phyloP scores from a whole-genome alignment of 2,329 filamentous ascomycete species.

The Botrytis pseudocinerea region DNA sequence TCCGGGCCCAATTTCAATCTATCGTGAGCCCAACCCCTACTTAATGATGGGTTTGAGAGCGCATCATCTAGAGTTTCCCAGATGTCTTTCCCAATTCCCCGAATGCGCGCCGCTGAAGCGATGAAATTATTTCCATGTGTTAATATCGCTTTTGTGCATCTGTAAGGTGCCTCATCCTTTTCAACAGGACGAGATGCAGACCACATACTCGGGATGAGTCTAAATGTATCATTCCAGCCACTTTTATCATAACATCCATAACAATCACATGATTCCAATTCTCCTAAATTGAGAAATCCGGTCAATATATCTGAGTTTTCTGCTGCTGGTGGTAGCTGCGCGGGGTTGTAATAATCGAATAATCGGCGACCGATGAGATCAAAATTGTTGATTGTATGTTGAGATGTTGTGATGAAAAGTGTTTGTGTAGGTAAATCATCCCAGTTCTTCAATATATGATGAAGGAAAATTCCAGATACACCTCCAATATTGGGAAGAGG shows the following conservation, averaged over 20 bases:
- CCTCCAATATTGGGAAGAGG: conserved; percentile 45
- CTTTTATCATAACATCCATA: conserved; percentile 45
- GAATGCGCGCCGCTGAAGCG: conserved; percentile 47
- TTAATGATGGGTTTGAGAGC: conserved; percentile 29
- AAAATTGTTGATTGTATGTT: conserved; percentile 16
- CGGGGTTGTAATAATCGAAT: conserved; percentile 34
- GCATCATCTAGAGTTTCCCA: conserved; percentile 38
- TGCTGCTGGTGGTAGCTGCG: conserved; percentile 42
- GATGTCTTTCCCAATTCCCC: conserved; percentile 37
- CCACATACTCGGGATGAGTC: conserved; percentile 44
- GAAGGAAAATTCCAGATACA: conserved; percentile 49
- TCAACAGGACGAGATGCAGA: conserved; percentile 36
- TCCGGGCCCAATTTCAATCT: conserved; percentile 30
- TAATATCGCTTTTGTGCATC: conserved; percentile 43
- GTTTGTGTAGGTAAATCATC: conserved; percentile 48
- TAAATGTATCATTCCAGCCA: conserved; percentile 45
- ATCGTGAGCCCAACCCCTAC: conserved; percentile 38
- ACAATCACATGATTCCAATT: conserved; percentile 44
- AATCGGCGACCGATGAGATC: conserved; percentile 25
- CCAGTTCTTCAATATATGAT: conserved; percentile 48
- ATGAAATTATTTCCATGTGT: conserved; percentile 52
- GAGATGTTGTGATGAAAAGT: conserved; percentile 44
- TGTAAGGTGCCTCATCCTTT: conserved; percentile 21
- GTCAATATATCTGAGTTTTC: conserved; percentile 43
- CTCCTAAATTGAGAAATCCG: conserved; percentile 49